phyloP scores from a whole-genome alignment of 345 rosid species.

The Crucihimalaya himalaica region DNA sequence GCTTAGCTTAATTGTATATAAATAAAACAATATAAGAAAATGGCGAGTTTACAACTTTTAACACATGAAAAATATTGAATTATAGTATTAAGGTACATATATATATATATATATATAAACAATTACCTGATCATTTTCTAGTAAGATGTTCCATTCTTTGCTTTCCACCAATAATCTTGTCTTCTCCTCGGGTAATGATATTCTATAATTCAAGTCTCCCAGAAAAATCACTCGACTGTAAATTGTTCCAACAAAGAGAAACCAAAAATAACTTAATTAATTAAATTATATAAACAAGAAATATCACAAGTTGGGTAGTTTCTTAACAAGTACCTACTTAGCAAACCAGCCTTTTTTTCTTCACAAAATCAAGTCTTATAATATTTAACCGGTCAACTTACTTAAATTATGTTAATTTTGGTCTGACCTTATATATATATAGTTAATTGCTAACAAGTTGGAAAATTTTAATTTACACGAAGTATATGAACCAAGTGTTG shows the following conservation, averaged over 20 bases:
- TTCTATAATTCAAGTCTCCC: slow-evolving; percentile 86
- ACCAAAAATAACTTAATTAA: not conserved
- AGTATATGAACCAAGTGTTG: slow-evolving; percentile 5
- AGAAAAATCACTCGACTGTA: slow-evolving; percentile 64
- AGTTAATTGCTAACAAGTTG: slow-evolving; percentile 21
- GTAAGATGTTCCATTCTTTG: slow-evolving; percentile 58
- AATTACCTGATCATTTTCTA: slow-evolving; percentile 74
- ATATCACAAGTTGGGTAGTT: slow-evolving; percentile 21
- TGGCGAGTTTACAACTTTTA: not conserved
- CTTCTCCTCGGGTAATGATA: slow-evolving; percentile 63
- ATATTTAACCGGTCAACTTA: slow-evolving; percentile 10
- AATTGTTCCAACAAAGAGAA: slow-evolving; percentile 18
- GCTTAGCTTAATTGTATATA: slow-evolving; percentile 49
- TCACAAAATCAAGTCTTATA: slow-evolving; percentile 11
- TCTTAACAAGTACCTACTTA: slow-evolving; percentile 9
- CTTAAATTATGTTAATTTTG: slow-evolving; percentile 1
- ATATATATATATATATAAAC: not conserved
- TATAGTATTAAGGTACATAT: not conserved
- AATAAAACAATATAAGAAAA: slow-evolving; percentile 2
- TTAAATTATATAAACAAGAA: not conserved
- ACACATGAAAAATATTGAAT: not conserved
- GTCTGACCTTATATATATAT: slow-evolving; percentile 6
- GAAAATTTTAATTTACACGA: not conserved
- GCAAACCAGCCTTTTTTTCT: slow-evolving; percentile 21
- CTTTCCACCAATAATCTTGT: slow-evolving; percentile 56